Percentiles rank a stretch among this genome's conserved stretches.
Evolutionary conservation across 2,329 filamentous ascomycete genomes (phyloP).

Genomic region (Taxawa tesnikishii): DNA sequence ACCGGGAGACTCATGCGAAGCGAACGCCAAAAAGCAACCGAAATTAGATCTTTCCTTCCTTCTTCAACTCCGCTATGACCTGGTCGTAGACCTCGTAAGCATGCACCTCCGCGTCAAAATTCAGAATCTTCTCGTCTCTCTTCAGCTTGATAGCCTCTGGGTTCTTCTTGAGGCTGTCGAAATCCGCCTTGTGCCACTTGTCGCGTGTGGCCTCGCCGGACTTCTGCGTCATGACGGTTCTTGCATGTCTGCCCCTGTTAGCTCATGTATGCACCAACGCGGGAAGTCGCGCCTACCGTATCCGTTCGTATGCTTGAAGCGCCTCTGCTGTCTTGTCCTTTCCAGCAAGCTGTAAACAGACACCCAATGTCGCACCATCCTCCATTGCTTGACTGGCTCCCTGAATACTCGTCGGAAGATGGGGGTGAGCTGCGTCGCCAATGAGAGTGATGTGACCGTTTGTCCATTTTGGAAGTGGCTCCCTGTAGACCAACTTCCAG

Average conservation of each 20-base stretch:
- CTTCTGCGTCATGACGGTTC: neutral
- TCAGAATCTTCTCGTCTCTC: slow-evolving; percentile 36
- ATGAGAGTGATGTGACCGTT: slow-evolving; percentile 36
- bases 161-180: slow-evolving; percentile 31
- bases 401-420: slow-evolving; percentile 38
- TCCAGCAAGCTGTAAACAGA: slow-evolving; percentile 29
- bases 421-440: slow-evolving; percentile 39
- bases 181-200: slow-evolving; percentile 42
- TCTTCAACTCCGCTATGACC: neutral
- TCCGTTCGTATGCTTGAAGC: slow-evolving; percentile 12
- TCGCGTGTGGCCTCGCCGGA: slow-evolving; percentile 5
- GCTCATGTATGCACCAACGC: too few relatives aligned
- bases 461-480: slow-evolving; percentile 39
- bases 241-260: neutral
- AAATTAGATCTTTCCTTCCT: neutral
- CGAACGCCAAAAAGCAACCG: too few relatives aligned
- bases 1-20: neutral
- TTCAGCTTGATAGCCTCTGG: slow-evolving; percentile 34
- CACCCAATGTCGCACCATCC: slow-evolving; percentile 31
- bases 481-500: slow-evolving; percentile 45
- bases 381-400: slow-evolving; percentile 40
- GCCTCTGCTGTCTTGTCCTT: slow-evolving; percentile 23
- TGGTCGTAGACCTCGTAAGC: slow-evolving; percentile 23
- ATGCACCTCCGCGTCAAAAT: slow-evolving; percentile 37
- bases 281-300: slow-evolving; percentile 12